These are phyloP conservation scores for Mangifera indica DNA, from an alignment of 345 rosid species.

Conservation along the genomic window DNA sequence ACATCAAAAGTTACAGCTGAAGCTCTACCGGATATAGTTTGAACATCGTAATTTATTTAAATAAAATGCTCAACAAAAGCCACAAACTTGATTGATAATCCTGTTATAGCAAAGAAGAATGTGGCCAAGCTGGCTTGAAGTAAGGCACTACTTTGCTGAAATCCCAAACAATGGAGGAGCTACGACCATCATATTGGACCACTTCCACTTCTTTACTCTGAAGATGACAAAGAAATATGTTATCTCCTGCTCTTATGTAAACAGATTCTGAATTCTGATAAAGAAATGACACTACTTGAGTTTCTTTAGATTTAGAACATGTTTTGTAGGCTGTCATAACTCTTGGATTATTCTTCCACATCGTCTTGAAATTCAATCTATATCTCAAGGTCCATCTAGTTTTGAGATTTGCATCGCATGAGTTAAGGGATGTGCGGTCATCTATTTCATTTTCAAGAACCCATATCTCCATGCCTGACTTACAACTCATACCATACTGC, in stretches of 20 bases:
- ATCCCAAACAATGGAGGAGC: constrained; percentile 48
- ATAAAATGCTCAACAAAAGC: neutral
- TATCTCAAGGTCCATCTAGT: constrained; percentile 39
- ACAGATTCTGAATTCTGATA: constrained; percentile 40
- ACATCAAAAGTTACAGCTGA: neutral
- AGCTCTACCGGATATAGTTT: neutral
- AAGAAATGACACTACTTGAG: constrained; percentile 46
- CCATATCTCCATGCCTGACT: constrained; percentile 52
- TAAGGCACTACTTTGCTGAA: constrained; percentile 53
- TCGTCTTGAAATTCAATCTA: constrained; percentile 43
- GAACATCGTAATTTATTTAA: constrained; percentile 6
- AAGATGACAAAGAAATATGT: constrained; percentile 33
- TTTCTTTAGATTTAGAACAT: constrained; percentile 40
- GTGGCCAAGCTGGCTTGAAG: constrained; percentile 55
- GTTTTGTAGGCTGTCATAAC: constrained; percentile 23
- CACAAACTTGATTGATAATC: neutral
- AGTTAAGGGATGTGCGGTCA: constrained; percentile 10
- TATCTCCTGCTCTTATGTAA: constrained; percentile 46
- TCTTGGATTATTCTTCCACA: constrained; percentile 52
- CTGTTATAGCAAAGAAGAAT: constrained; percentile 23
- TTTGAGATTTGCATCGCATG: constrained; percentile 3
- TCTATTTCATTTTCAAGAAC: constrained; percentile 37
- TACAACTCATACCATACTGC: constrained; percentile 58
- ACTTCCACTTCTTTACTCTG: constrained; percentile 28
- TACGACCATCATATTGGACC: constrained; percentile 50